Conservation (phyloP, 768 basidiomycete genomes). For the Phanerodontia chrysosporium region DNA sequence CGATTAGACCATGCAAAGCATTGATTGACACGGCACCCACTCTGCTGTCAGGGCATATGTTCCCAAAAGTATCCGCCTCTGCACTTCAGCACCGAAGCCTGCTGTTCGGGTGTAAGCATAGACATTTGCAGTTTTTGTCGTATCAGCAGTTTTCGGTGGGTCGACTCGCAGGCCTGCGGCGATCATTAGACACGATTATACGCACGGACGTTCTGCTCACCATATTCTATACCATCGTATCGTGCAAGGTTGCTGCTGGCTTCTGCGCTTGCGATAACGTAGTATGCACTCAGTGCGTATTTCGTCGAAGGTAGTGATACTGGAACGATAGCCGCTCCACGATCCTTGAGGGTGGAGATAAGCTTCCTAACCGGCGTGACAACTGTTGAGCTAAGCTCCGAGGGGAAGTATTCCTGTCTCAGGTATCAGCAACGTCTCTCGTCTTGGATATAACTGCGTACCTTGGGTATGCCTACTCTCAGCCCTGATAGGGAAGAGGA, state of each 20-base stretch:
- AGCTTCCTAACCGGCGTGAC: conserved; percentile 41
- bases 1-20: not conserved
- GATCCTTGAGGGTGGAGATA: conserved; percentile 36
- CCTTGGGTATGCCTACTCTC: conserved; percentile 74
- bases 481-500: conserved; percentile 42
- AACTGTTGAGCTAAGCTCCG: conserved; percentile 50
- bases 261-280: conserved; percentile 92
- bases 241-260: conserved; percentile 89
- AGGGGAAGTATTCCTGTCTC: conserved; percentile 73
- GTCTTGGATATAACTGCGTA: conserved; percentile 21
- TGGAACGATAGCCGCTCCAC: conserved; percentile 66
- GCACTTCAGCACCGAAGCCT: conserved; percentile 82
- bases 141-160: conserved; percentile 38
- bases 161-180: conserved; percentile 46
- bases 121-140: conserved; percentile 46
- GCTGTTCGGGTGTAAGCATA: conserved; percentile 65
- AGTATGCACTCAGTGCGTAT: conserved; percentile 89
- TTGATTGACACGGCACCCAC: conserved; percentile 42
- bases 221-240: conserved; percentile 86
- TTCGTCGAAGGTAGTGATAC: conserved; percentile 67
- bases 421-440: not conserved
- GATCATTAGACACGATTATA: not conserved
- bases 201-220: conserved; percentile 34
- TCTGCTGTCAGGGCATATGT: conserved; percentile 90
- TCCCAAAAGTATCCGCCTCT: conserved; percentile 82